phyloP scores from a whole-genome alignment of 2,329 filamentous ascomycete species.

The Trichoderma sp. region DNA sequence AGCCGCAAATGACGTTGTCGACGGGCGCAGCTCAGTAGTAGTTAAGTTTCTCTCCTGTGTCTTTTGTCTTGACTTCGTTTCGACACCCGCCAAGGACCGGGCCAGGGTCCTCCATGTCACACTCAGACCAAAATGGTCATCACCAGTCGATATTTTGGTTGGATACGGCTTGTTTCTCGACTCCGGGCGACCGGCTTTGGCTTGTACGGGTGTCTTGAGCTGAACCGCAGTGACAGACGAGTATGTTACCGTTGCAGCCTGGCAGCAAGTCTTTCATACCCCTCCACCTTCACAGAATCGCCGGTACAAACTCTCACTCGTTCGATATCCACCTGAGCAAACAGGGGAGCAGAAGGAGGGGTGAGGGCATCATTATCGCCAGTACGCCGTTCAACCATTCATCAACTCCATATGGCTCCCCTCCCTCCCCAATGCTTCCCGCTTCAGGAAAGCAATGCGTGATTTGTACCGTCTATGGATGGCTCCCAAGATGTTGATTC shows the following conservation, averaged over 20 bases:
- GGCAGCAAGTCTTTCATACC: not conserved
- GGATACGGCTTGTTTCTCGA: not conserved
- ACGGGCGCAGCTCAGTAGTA: not conserved
- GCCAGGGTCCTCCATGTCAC: not conserved
- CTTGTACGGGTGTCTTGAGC: not conserved
- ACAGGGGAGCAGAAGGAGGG: not conserved
- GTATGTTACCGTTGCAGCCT: not conserved
- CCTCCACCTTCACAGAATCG: not conserved
- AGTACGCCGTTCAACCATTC: not conserved
- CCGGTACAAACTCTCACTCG: not conserved
- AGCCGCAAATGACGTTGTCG: not conserved
- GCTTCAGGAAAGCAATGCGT: not conserved
- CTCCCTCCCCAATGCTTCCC: not conserved
- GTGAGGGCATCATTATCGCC: not conserved
- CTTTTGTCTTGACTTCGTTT: not conserved
- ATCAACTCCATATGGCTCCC: not conserved
- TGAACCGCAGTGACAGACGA: not conserved
- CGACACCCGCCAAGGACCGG: not conserved
- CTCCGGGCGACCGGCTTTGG: not conserved
- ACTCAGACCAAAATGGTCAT: no score
- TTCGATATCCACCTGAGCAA: not conserved
- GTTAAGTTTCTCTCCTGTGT: not conserved
- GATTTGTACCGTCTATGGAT: not conserved
- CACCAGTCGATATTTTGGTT: no score
- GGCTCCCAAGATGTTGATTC: not conserved